A percentile compares a stretch with the other conserved stretches of the same genome.
phyloP scores from a whole-genome alignment of 441 rosid species.

The Brassica hybrid region DNA sequence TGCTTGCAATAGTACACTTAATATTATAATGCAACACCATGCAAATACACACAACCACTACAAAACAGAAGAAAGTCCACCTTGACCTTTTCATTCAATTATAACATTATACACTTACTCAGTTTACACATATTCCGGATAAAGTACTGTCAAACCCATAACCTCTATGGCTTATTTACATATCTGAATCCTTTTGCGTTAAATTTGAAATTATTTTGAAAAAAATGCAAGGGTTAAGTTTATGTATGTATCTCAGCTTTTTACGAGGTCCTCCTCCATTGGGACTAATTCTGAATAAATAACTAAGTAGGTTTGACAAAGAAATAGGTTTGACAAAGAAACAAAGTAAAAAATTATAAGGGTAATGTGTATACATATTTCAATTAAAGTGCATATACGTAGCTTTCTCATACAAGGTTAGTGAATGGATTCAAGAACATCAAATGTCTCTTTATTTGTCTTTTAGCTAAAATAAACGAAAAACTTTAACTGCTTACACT shows the following conservation, averaged over 20 bases:
- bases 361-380: background rate
- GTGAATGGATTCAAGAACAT: conserved; percentile 7
- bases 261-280: background rate
- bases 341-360: background rate
- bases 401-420: background rate
- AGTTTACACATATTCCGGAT: too few species aligned
- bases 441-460: conserved; percentile 23
- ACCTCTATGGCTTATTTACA: background rate
- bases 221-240: conserved; percentile 1
- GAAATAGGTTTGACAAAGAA: background rate
- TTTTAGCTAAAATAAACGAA: conserved; percentile 13
- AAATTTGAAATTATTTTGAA: background rate
- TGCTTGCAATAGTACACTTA: conserved; percentile 20
- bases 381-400: background rate
- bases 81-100: too few species aligned
- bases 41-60: too few species aligned
- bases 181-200: background rate
- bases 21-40: conserved; percentile 19
- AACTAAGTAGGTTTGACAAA: conserved; percentile 7
- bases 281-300: conserved; percentile 15
- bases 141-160: conserved; percentile 11
- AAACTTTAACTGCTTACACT: conserved; percentile 25
- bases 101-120: too few species aligned
- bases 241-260: conserved; percentile 20
- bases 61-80: too few species aligned